Conservation (phyloP, 2,329 filamentous ascomycete species). For the Fusarium nanum region DNA sequence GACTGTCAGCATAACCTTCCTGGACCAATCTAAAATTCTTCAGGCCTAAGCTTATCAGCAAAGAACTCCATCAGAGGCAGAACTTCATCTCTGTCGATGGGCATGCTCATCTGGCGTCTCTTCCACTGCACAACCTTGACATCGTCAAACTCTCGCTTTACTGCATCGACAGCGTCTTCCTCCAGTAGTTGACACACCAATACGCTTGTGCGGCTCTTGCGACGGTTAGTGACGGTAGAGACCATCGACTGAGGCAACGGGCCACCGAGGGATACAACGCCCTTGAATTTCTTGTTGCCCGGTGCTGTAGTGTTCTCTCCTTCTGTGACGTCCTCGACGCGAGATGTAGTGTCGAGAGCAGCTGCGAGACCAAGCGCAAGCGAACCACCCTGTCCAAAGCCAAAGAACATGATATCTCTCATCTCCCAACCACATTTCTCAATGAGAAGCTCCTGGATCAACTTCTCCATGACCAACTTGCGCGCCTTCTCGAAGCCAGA, state of each 20-base stretch:
- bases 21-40: conserved; percentile 33
- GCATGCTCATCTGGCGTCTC: conserved; percentile 82
- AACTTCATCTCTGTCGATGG: conserved; percentile 85
- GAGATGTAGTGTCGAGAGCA: conserved; percentile 52
- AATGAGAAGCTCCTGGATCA: conserved; percentile 65
- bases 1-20: not conserved
- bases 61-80: conserved; percentile 89
- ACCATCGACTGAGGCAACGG: conserved; percentile 65
- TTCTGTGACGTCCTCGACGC: conserved; percentile 52
- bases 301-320: conserved; percentile 5
- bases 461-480: conserved; percentile 58
- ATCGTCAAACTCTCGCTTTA: conserved; percentile 74
- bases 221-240: conserved; percentile 56
- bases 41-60: conserved; percentile 67
- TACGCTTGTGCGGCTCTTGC: conserved; percentile 72
- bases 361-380: conserved; percentile 68
- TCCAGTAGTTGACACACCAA: conserved; percentile 72
- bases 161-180: conserved; percentile 69
- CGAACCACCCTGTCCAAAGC: conserved; percentile 75
- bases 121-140: conserved; percentile 77
- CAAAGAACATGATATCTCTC: conserved; percentile 71
- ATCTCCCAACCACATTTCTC: conserved; percentile 68
- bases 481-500: conserved; percentile 68
- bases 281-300: conserved; percentile 56
- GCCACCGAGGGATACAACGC: conserved; percentile 73